Base-by-base conservation (phyloP, 1,284 basidiomycete species). In the Trichosporon sp. region DNA sequence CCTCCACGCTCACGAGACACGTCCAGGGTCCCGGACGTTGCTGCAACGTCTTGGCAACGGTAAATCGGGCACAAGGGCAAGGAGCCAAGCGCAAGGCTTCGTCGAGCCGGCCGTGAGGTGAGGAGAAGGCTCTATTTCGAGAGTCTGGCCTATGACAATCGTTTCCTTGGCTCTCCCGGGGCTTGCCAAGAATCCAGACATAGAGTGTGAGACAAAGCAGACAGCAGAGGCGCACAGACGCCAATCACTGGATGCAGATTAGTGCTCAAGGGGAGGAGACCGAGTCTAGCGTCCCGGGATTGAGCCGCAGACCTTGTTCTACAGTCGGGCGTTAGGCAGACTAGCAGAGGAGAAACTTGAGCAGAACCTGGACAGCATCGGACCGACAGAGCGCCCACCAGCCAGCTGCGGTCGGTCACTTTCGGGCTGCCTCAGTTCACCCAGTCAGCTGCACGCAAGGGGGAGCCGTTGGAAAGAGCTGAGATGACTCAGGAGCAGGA, bases 321-420 rank as follows among this genome's bases (percentile, higher is more conserved):
- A 2, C 51, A 10, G 51, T 54, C 51, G 26, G 26, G 26, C 26
- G 26, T 26, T 26, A 54, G 51, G 51, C 51, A n/a, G 59, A 37
- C 32, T 2, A 26, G 26, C 26, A 26, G 26, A 26, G 26, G 26
- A 26, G 26, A 26, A 26, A 37, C 31, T 31, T 16, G 32, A 63
- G 31, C 11, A 4, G 31, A 37, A 37, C 31, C 56, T 16, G 32
- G 32, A 6, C 4, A n/a, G 14, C 32, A 37, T 32, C 31, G 59
- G 59, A 7, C 31, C 31, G 26, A 37, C 31, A 21, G 59, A 21
- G 14, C 59, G 59, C 51, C 51, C 51, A 54, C 51, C 51, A 6
- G 19, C 51, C 5, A 63, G 32, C 32, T 35, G 16, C 16, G 32
- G 59, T 63, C 59, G 59, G 59, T 63, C 59, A 63, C 59, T 63